These are phyloP conservation scores for Amylostereum areolatum DNA, from an alignment of 1,284 basidiomycete genomes.

Conservation along the genomic window DNA sequence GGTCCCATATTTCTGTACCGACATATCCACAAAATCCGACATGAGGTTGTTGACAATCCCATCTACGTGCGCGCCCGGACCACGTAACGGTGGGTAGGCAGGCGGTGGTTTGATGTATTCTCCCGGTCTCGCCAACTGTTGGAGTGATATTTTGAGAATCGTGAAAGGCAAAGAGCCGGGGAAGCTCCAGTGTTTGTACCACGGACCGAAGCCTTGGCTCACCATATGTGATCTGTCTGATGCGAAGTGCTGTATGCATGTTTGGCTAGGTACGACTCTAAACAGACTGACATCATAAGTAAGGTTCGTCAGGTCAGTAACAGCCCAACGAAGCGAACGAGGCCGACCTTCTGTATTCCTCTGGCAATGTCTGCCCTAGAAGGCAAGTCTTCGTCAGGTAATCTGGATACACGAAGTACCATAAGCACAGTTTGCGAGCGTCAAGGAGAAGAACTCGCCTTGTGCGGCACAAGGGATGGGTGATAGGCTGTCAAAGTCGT, in stretches of 20 bases:
- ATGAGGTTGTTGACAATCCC: conserved; percentile 55
- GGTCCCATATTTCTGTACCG: conserved; percentile 28
- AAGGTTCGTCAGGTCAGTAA: neutral
- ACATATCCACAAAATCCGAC: conserved; percentile 55
- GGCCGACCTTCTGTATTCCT: conserved; percentile 43
- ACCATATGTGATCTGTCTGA: conserved; percentile 82
- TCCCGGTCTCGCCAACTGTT: too few species aligned
- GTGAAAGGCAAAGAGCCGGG: too few species aligned
- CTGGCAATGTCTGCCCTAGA: conserved; percentile 2
- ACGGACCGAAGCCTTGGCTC: neutral
- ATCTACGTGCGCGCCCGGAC: conserved; percentile 31
- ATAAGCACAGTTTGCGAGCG: neutral
- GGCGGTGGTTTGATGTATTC: conserved; percentile 36
- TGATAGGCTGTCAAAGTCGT: conserved; percentile 57
- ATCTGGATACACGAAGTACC: conserved; percentile 27
- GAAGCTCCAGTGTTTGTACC: too few species aligned
- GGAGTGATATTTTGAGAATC: too few species aligned
- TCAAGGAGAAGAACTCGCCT: conserved; percentile 27
- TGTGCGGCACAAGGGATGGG: conserved; percentile 41
- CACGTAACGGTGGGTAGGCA: conserved; percentile 44
- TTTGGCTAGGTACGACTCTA: conserved; percentile 44
- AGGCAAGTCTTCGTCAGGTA: conserved; percentile 50
- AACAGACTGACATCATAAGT: conserved; percentile 24
- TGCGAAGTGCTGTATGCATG: conserved; percentile 56
- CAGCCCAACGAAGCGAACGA: neutral